A percentile compares a stretch with the other conserved stretches of the same genome.
These are phyloP conservation scores for Phytophthora sp. DNA, from an alignment of 352 stramenopile species.

Conservation along the genomic window DNA sequence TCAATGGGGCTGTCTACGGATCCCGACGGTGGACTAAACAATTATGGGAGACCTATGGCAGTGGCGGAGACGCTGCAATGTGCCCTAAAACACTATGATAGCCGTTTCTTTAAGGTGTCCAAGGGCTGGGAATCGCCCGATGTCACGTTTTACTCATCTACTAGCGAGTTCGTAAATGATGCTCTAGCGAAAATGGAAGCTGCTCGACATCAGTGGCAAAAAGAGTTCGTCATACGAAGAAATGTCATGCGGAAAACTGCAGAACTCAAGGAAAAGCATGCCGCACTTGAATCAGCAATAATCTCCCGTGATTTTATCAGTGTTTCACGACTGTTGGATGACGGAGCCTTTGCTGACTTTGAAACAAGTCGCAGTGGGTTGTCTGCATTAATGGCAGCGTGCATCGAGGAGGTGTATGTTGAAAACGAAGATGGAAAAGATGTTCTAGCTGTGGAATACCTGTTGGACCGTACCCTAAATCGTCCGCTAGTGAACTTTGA, in stretches of 20 bases:
- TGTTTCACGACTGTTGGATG: slow-evolving; percentile 49
- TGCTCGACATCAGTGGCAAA: slow-evolving; percentile 17
- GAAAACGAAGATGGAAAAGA: slow-evolving; percentile 53
- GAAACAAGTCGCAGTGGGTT: slow-evolving; percentile 48
- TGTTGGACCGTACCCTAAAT: slow-evolving; percentile 60
- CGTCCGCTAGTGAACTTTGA: slow-evolving; percentile 69
- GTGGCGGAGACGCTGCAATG: slow-evolving; percentile 55
- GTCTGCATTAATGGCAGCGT: slow-evolving; percentile 60
- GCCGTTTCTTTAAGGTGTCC: slow-evolving; percentile 27
- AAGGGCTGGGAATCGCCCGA: slow-evolving; percentile 40
- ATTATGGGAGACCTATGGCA: slow-evolving; percentile 41
- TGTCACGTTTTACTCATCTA: slow-evolving; percentile 46
- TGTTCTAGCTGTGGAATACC: slow-evolving; percentile 63
- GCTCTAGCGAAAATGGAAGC: slow-evolving; percentile 27
- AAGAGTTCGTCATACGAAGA: slow-evolving; percentile 52
- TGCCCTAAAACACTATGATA: slow-evolving; percentile 52
- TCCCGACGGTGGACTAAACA: background rate
- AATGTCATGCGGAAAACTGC: slow-evolving; percentile 49
- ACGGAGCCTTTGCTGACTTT: slow-evolving; percentile 70
- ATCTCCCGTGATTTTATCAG: slow-evolving; percentile 44
- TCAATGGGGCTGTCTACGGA: slow-evolving; percentile 8
- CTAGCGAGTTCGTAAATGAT: slow-evolving; percentile 34
- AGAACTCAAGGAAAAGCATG: slow-evolving; percentile 53
- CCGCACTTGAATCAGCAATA: slow-evolving; percentile 52
- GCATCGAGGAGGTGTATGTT: slow-evolving; percentile 64